phyloP scores from a whole-genome alignment of 1,284 basidiomycete species.

The Malassezia psittaci region DNA sequence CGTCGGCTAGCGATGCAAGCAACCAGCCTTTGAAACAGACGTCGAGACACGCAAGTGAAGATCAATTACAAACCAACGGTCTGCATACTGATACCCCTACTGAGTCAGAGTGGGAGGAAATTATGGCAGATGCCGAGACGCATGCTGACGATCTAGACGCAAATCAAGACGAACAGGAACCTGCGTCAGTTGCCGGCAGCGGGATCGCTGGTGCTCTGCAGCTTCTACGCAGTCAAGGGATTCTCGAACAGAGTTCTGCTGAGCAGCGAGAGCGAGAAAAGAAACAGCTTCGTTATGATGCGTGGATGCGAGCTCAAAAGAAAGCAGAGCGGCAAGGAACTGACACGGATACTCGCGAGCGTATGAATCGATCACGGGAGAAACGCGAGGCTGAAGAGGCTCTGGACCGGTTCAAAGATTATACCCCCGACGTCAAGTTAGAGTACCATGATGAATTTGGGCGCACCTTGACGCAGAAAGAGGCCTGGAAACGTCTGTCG shows the following conservation, averaged over 20 bases:
- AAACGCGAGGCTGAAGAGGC: constrained; percentile 76
- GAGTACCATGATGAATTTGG: constrained; percentile 87
- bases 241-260: constrained; percentile 59
- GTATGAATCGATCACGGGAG: constrained; percentile 82
- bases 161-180: background rate
- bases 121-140: background rate
- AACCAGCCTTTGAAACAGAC: too few species aligned
- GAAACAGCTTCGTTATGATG: constrained; percentile 70
- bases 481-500: constrained; percentile 52
- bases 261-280: constrained; percentile 70
- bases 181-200: constrained; percentile 33
- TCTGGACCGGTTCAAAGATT: constrained; percentile 75
- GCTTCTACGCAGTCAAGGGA: constrained; percentile 82
- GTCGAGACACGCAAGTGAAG: too few species aligned
- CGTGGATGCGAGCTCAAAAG: constrained; percentile 80
- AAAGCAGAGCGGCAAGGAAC: constrained; percentile 66
- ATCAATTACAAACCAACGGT: too few species aligned
- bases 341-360: constrained; percentile 56
- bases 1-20: too few species aligned
- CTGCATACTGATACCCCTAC: background rate
- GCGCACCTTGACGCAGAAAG: constrained; percentile 76
- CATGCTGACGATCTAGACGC: constrained; percentile 6
- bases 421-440: constrained; percentile 93
- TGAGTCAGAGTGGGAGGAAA: background rate
- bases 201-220: constrained; percentile 78